phyloP scores from a whole-genome alignment of 164 flowering plant genomes.

The Sedum album region DNA sequence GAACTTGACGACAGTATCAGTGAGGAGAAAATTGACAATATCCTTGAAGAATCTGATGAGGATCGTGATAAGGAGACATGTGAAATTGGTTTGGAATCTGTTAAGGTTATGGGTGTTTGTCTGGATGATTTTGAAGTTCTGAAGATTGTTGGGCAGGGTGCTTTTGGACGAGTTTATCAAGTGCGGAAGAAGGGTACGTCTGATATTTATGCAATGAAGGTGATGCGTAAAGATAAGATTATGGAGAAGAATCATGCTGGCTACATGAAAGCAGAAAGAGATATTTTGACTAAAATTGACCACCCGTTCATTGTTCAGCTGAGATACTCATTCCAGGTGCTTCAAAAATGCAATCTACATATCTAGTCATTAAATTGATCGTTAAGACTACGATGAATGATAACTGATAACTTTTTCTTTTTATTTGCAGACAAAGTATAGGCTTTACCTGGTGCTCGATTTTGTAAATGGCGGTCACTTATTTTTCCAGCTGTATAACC shows the following conservation, averaged over 20 bases:
- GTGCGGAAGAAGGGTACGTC: conserved; percentile 66
- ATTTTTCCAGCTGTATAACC: conserved; percentile 73
- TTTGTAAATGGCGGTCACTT: conserved; percentile 82
- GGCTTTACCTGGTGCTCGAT: conserved; percentile 73
- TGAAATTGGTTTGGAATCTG: conserved; percentile 13
- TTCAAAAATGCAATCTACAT: background rate
- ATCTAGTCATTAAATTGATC: too few relatives aligned
- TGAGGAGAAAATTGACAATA: conserved; percentile 20
- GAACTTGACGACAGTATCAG: conserved; percentile 30
- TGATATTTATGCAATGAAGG: conserved; percentile 95
- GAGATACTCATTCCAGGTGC: too few relatives aligned
- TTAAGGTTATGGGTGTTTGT: conserved; percentile 29
- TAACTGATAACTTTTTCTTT: too few relatives aligned
- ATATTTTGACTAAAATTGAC: conserved; percentile 69
- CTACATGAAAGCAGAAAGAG: conserved; percentile 90
- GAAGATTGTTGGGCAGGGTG: conserved; percentile 88
- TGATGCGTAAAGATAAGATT: conserved; percentile 79
- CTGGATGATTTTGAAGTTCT: conserved; percentile 80
- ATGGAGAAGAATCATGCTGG: conserved; percentile 79
- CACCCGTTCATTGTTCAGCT: conserved; percentile 84
- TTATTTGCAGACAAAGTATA: conserved; percentile 59
- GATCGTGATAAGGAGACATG: conserved; percentile 14
- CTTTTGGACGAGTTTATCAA: conserved; percentile 88
- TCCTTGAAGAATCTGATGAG: conserved; percentile 19
- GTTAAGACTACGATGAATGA: too few relatives aligned